These are phyloP conservation scores for Ramularia endophylla DNA, from an alignment of 2,329 filamentous ascomycete species.

Conservation along the genomic window DNA sequence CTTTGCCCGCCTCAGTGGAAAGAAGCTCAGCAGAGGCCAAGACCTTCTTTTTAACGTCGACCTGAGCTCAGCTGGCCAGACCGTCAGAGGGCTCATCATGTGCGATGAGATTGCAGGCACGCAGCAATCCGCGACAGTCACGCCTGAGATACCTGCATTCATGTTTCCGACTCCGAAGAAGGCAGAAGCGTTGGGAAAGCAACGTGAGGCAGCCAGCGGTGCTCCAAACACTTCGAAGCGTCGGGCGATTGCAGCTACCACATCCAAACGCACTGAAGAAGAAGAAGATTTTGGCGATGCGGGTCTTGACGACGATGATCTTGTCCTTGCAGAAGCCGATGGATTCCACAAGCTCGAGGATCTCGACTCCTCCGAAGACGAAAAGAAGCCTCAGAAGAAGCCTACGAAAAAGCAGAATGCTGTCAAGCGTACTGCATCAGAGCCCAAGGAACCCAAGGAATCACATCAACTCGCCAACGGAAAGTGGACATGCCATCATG, in stretches of 20 bases:
- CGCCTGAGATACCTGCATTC: slow-evolving; percentile 42
- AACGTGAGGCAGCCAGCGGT: slow-evolving; percentile 10
- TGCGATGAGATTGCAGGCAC: slow-evolving; percentile 77
- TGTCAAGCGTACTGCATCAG: not conserved
- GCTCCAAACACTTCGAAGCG: slow-evolving; percentile 24
- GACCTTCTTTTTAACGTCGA: slow-evolving; percentile 56
- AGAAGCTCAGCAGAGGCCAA: slow-evolving; percentile 56
- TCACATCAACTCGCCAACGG: slow-evolving; percentile 59
- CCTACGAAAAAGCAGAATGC: not conserved
- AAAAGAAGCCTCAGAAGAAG: slow-evolving; percentile 8
- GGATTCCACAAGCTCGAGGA: slow-evolving; percentile 51
- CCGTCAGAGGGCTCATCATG: slow-evolving; percentile 63
- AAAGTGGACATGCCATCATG: slow-evolving; percentile 68
- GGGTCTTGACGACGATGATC: slow-evolving; percentile 47
- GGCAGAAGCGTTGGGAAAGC: slow-evolving; percentile 10
- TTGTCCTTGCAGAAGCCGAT: slow-evolving; percentile 40
- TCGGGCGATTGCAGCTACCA: slow-evolving; percentile 12
- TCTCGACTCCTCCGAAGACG: slow-evolving; percentile 30
- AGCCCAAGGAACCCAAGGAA: slow-evolving; percentile 23
- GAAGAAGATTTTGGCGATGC: slow-evolving; percentile 50
- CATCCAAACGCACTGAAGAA: slow-evolving; percentile 1
- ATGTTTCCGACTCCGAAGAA: slow-evolving; percentile 35
- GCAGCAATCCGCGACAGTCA: slow-evolving; percentile 47
- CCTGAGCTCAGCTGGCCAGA: slow-evolving; percentile 49
- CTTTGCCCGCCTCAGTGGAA: slow-evolving; percentile 59